phyloP scores from a whole-genome alignment of 495 filamentous ascomycete species.

The Usnea hakonensis region DNA sequence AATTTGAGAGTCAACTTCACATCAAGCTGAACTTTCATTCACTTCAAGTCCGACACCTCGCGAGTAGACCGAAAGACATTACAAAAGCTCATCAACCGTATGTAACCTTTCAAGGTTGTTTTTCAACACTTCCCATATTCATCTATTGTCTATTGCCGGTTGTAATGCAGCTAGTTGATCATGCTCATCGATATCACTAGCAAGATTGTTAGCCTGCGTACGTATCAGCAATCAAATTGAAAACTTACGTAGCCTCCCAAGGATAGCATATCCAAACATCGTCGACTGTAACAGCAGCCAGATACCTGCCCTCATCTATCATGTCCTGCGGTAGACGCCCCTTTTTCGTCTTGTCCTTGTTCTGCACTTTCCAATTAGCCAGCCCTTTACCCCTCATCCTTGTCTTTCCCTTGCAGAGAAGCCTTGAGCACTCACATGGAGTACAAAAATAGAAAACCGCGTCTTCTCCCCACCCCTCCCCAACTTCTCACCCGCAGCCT shows the following conservation, averaged over 20 bases:
- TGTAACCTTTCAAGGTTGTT: too few species aligned
- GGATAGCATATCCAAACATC: constrained; percentile 99
- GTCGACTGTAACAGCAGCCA: constrained; percentile 76
- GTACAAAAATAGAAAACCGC: constrained; percentile 84
- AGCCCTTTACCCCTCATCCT: neutral
- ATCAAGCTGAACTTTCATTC: too few species aligned
- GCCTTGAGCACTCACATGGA: constrained; percentile 61
- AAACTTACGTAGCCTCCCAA: constrained; percentile 81
- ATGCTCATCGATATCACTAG: neutral
- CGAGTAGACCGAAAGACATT: neutral
- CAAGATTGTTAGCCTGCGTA: neutral
- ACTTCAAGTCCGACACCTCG: too few species aligned
- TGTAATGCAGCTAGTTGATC: neutral
- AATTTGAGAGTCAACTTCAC: too few species aligned
- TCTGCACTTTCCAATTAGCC: constrained; percentile 42
- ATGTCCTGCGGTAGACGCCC: constrained; percentile 75
- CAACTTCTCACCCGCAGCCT: constrained; percentile 62
- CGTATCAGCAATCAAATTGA: neutral
- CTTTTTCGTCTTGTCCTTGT: constrained; percentile 95
- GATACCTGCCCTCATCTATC: constrained; percentile 65
- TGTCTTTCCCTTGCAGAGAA: neutral
- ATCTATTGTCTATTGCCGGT: neutral
- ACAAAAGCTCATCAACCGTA: too few species aligned
- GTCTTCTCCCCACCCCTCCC: constrained; percentile 66
- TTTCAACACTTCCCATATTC: neutral